These are phyloP conservation scores for Hemerocallis citrina DNA, from an alignment of 106 monocot genomes.

Conservation along the genomic window DNA sequence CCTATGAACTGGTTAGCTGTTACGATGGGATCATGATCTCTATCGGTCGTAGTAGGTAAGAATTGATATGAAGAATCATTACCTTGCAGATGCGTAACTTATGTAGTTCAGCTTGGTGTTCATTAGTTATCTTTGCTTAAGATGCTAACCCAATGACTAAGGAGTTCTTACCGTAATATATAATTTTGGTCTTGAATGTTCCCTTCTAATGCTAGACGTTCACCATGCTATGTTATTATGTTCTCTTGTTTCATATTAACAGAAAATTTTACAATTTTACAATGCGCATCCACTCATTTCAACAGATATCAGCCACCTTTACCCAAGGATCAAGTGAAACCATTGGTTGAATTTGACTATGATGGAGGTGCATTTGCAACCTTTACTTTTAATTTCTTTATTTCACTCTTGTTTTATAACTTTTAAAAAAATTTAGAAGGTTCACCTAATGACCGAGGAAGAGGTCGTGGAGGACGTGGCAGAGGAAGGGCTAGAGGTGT, in stretches of 20 bases:
- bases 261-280: too few relatives aligned
- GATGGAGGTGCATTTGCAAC: constrained; percentile 1
- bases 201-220: background rate
- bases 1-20: too few relatives aligned
- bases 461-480: constrained; percentile 57
- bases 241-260: background rate
- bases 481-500: constrained; percentile 59
- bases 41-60: too few relatives aligned
- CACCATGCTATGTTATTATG: background rate
- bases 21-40: too few relatives aligned
- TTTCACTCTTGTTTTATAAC: background rate
- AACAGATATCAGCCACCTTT: constrained; percentile 33
- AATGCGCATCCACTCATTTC: too few relatives aligned
- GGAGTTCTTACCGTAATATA: background rate
- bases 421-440: constrained; percentile 20
- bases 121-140: background rate
- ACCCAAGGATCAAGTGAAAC: constrained; percentile 29
- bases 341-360: constrained; percentile 11
- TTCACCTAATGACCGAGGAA: constrained; percentile 34
- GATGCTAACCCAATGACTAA: background rate
- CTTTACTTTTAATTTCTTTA: background rate
- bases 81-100: background rate
- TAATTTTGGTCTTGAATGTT: background rate
- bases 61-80: too few relatives aligned
- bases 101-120: background rate